Base-by-base conservation (phyloP, 2,329 filamentous ascomycete genomes). In the Colletotrichum graminicola region DNA sequence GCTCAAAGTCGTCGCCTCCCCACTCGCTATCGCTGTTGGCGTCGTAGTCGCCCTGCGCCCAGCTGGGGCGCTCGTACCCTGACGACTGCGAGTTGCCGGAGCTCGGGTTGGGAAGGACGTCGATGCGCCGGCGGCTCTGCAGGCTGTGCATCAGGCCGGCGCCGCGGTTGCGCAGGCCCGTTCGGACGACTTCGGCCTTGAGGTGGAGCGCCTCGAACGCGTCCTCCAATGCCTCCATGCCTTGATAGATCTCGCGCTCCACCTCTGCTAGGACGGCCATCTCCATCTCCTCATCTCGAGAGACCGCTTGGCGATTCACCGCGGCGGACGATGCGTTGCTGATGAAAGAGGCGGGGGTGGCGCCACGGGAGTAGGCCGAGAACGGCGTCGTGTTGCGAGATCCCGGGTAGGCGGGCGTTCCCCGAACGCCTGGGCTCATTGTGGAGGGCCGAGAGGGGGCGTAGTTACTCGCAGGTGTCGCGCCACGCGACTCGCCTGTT, bases 141-240 rank as follows among this genome's bases (percentile, higher is more conserved):
- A 89, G 86, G 80, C 82, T 90, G 84, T 84, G 86, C 75, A 88
- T 88, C 5, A 98, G 84, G 1, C 94, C 95, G 0, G 94, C 94
- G 18, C 92, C 91, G 51, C 95, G 92, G 78, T 96, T 93, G 7
- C 95, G 92, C 6, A 98, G 86, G 0, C 92, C 89, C 29, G 89
- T 91, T 6, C 95, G 91, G 21, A 98, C 93, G 23, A 86, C 81
- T 82, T 98, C 94, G 2, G 95, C 95, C 77, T 92, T 92, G 75
- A 90, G 88, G 79, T 98, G 95, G n/a, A 98, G 86, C 36, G 90
- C 90, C 82, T 98, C 95, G 76, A 98, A 98, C 0, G 95, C 94
- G 78, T 98, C 94, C 81, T 98, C 95, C 32, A 98, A 88, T 0
- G 91, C 91, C 82, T 98, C 95, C 95, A 98, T 98, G 73, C 95